A percentile compares a stretch with the other conserved stretches of the same genome.
These are phyloP conservation scores for Entomortierella beljakovae DNA, from an alignment of 192 early-diverging fungal species.

Conservation along the genomic window DNA sequence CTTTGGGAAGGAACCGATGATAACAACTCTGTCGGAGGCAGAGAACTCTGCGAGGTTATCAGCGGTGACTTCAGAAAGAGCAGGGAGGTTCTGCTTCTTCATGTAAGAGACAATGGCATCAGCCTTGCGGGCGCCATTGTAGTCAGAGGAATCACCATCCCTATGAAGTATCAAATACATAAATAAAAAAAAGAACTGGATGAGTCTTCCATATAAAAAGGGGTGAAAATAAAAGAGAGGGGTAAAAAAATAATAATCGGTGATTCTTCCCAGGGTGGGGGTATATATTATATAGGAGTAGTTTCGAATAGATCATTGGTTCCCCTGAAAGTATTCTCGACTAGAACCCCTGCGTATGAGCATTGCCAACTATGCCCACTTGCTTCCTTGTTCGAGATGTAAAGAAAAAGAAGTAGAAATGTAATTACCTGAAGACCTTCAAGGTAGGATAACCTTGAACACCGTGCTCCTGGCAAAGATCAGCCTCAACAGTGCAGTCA, in stretches of 20 bases:
- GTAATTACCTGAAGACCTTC: constrained; percentile 82
- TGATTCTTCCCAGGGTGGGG: no score
- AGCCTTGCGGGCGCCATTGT: constrained; percentile 90
- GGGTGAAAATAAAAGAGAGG: not conserved
- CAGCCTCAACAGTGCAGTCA: constrained; percentile 92
- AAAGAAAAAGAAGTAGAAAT: not conserved
- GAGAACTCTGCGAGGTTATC: constrained; percentile 82
- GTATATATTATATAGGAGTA: not conserved
- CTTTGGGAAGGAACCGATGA: constrained; percentile 84
- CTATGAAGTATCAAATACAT: constrained; percentile 12
- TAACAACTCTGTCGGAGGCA: constrained; percentile 87
- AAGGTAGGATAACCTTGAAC: constrained; percentile 94
- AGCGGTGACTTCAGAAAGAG: constrained; percentile 76
- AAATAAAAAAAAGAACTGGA: constrained; percentile 1
- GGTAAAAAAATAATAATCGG: not conserved
- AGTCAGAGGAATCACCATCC: constrained; percentile 75
- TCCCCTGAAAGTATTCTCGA: not conserved
- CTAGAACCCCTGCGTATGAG: not conserved
- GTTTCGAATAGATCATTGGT: not conserved
- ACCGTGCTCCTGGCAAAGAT: constrained; percentile 84
- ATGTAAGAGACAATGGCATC: constrained; percentile 92
- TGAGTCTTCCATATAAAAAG: constrained; percentile 61
- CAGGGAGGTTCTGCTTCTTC: constrained; percentile 92
- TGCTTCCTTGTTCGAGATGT: not conserved
- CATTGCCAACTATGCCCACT: not conserved